A percentile compares a stretch with the other conserved stretches of the same genome.
phyloP scores from a whole-genome alignment of 1,139 yeast species.

The Candida labiduridarum region DNA sequence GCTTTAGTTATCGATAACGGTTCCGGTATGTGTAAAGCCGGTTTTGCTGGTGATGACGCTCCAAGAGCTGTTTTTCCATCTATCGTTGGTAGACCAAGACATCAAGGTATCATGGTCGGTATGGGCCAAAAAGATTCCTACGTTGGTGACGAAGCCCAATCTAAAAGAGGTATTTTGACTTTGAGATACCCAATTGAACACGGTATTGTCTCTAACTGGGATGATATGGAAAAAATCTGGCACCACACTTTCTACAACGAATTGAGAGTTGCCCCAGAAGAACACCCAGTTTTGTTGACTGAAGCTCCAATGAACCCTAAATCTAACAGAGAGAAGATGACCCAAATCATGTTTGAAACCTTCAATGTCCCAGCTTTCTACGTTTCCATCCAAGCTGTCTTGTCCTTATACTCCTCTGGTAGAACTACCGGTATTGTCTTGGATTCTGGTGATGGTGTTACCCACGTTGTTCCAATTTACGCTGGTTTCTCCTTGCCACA shows the following conservation, averaged over 20 bases:
- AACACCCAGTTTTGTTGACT: constrained; percentile 96
- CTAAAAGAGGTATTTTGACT: constrained; percentile 99
- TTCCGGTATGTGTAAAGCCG: constrained; percentile 99
- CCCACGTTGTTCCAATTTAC: constrained; percentile 99
- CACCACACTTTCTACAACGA: constrained; percentile 97
- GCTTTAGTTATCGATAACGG: constrained; percentile 98
- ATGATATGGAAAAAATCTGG: constrained; percentile 99
- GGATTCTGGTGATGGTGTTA: constrained; percentile 99
- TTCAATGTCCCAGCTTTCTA: constrained; percentile 99
- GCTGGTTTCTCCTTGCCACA: constrained; percentile 99
- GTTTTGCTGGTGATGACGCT: constrained; percentile 99
- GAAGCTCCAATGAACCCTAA: constrained; percentile 99
- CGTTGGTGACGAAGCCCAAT: constrained; percentile 99
- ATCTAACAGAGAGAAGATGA: constrained; percentile 99
- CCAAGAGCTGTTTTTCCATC: constrained; percentile 99
- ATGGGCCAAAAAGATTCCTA: constrained; percentile 99
- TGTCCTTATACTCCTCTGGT: constrained; percentile 97
- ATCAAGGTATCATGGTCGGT: constrained; percentile 99
- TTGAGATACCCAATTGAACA: constrained; percentile 99
- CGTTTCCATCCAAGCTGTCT: constrained; percentile 98
- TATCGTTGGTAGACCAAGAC: constrained; percentile 99
- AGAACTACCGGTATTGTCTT: constrained; percentile 99
- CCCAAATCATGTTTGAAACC: constrained; percentile 97
- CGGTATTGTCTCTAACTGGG: constrained; percentile 99
- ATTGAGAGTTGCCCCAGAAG: constrained; percentile 98